Base-by-base conservation (phyloP, 352 stramenopile species). In the Phytophthora pluvialis region DNA sequence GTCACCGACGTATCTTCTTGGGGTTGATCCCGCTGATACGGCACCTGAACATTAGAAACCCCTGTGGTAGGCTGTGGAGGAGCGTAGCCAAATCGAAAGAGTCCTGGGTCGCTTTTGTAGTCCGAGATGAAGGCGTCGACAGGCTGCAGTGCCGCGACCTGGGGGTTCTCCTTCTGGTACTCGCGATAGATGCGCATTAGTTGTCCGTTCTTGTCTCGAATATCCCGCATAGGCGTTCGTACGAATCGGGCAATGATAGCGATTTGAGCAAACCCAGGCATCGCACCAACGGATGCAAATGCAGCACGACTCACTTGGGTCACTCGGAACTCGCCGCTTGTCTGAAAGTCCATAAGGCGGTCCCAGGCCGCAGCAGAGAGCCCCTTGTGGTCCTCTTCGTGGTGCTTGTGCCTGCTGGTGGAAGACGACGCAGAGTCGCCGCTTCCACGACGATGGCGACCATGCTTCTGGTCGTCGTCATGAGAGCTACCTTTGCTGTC, bases 251-350 rank as follows among this genome's bases (percentile, higher is more conserved):
- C 74, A 16, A 93, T 76, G 43, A 95, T 86, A 18, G 74, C 58
- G 28, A 89, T 79, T 64, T 95, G 86, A 25, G 84, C 83, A 47
- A 93, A 95, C 45, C 92, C 84, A 1, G 86, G 86, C 47, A 93
- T 83, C 3, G 73, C 54, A 13, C 79, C 74, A 44, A 95, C 75
- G 1, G 80, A 83, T 33, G 86, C 70, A 54, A 93, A 87, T 7
- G 83, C 81, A 42, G 82, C 76, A 28, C 84, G 81, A 57, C 83
- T 93, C 15, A 95, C 79, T 74, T 95, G 83, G 6, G 84, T 78
- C 4, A 95, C 60, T 18, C 65, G 57, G 40, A 95, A 95, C 18
- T 89, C 78, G 26, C 73, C 67, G 1, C 48, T 73, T 3, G 78
- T 77, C 64, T 92, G 76, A 45, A 91, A 90, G 46, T 93, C 85